Base-by-base conservation (phyloP, 2,329 filamentous ascomycete species). In the Cladophialophora carrionii region DNA sequence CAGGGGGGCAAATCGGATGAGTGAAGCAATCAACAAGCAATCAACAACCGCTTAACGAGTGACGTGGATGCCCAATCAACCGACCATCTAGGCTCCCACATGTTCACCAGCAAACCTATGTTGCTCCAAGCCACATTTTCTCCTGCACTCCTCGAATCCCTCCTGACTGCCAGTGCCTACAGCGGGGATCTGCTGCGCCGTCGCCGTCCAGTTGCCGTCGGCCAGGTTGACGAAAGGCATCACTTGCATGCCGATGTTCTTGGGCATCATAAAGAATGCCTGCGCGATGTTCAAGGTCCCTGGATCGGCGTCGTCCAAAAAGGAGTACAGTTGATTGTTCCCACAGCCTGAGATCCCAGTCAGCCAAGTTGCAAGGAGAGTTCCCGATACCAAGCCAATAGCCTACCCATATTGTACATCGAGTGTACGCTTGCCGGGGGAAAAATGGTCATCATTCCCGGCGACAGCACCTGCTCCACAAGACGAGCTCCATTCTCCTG, bases 361-460 rank as follows among this genome's bases (percentile, higher is more conserved):
- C 8, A 57, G 26, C 52, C 48, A 46, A n/a, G 10, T 8, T 48
- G n/a, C 32, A 53, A 59, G 22, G 57, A 34, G 24, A 17, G 20
- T 7, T n/a, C n/a, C n/a, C n/a, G n/a, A n/a, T n/a, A 29, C 3
- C 4, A 29, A 6, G 9, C 22, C 12, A 7, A 26, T 43, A n/a
- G 57, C 66, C 43, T 49, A 62, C 80, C 79, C 61, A 76, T 79
- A 70, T 82, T 82, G 67, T 78, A 76, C 80, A 82, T 82, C 57
- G 75, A 75, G 69, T 82, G 80, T 59, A 82, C 67, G 70, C 76
- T 78, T 1, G 74, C 80, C n/a, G 70, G 71, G 0, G 80, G 80
- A 68, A 83, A 83, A 17, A 82, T 76, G 0, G 80, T 82, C 71
- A 79, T 77, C 57, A 78, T 75, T 24, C 77, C 76, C 3, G 78